These are phyloP conservation scores for Epichloe uncinata DNA, from an alignment of 2,329 filamentous ascomycete genomes.

Conservation along the genomic window DNA sequence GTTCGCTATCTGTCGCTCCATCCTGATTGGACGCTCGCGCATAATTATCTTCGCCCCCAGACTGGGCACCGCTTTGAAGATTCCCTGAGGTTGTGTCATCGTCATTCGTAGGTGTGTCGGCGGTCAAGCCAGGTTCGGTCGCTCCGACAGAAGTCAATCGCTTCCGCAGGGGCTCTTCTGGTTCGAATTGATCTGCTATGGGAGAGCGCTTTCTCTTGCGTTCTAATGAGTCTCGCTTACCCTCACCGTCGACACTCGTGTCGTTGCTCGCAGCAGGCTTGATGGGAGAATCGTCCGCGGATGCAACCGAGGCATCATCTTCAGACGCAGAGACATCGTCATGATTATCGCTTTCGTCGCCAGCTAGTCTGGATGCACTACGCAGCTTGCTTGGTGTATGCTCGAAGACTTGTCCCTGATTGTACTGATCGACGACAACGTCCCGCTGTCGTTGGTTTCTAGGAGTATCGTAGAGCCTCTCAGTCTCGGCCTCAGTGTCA, in stretches of 20 bases:
- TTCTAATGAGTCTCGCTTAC: constrained; percentile 22
- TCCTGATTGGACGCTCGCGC: constrained; percentile 16
- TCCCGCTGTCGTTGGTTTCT: constrained; percentile 50
- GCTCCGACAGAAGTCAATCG: constrained; percentile 36
- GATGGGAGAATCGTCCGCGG: constrained; percentile 22
- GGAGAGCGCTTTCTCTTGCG: constrained; percentile 39
- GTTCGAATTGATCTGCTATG: constrained; percentile 28
- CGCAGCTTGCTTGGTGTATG: constrained; percentile 67
- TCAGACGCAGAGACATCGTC: constrained; percentile 29
- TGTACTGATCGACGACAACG: constrained; percentile 44
- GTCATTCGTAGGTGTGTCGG: constrained; percentile 19
- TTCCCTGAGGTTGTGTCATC: constrained; percentile 24
- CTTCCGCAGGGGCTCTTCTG: constrained; percentile 38
- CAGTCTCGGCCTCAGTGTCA: constrained; percentile 82
- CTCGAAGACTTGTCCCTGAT: constrained; percentile 42
- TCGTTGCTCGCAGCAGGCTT: constrained; percentile 18
- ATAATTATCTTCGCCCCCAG: constrained; percentile 34
- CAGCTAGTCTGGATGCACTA: constrained; percentile 22
- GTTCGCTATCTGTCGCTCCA: constrained; percentile 13
- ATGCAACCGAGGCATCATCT: constrained; percentile 23
- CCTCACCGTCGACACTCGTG: constrained; percentile 17
- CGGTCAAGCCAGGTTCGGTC: constrained; percentile 21
- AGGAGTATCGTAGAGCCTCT: constrained; percentile 83
- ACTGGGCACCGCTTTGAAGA: constrained; percentile 25
- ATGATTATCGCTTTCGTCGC: constrained; percentile 22